phyloP scores from a whole-genome alignment of 1,139 yeast species.

The Pneumocystis carinii region DNA sequence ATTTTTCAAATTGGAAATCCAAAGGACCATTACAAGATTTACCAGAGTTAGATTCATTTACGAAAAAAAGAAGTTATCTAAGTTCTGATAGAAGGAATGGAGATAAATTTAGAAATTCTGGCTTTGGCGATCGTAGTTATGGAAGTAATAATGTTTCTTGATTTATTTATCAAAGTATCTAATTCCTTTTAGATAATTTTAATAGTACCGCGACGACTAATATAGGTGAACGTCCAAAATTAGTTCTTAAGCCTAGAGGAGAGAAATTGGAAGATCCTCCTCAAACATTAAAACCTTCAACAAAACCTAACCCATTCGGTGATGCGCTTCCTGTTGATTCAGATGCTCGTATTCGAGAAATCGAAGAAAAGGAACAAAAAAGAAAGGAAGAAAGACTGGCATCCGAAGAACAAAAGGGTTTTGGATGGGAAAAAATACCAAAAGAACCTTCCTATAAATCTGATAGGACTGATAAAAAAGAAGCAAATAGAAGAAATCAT shows the following conservation, averaged over 20 bases:
- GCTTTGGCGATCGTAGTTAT: not conserved
- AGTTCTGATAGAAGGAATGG: constrained; percentile 12
- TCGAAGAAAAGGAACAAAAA: constrained; percentile 20
- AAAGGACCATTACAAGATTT: constrained; percentile 21
- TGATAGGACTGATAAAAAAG: constrained; percentile 17
- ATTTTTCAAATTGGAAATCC: constrained; percentile 24
- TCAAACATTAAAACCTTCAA: not conserved
- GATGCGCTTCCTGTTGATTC: constrained; percentile 30
- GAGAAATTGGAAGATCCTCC: not conserved
- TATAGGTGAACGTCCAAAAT: not conserved
- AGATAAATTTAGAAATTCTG: not conserved
- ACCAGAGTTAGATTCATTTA: not conserved
- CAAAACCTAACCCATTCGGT: constrained; percentile 23
- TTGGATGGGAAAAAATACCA: constrained; percentile 10
- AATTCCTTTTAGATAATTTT: not conserved
- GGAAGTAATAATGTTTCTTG: not conserved
- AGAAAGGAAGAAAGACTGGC: constrained; percentile 16
- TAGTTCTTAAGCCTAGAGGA: not conserved
- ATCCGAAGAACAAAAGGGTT: constrained; percentile 5
- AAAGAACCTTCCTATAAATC: constrained; percentile 16
- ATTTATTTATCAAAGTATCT: not conserved
- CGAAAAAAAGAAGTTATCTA: constrained; percentile 8
- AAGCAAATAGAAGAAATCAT: not conserved
- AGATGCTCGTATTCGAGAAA: constrained; percentile 19
- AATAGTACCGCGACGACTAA: not conserved